These are phyloP conservation scores for Chaetomium tenue DNA, from an alignment of 495 filamentous ascomycete genomes.

Conservation along the genomic window DNA sequence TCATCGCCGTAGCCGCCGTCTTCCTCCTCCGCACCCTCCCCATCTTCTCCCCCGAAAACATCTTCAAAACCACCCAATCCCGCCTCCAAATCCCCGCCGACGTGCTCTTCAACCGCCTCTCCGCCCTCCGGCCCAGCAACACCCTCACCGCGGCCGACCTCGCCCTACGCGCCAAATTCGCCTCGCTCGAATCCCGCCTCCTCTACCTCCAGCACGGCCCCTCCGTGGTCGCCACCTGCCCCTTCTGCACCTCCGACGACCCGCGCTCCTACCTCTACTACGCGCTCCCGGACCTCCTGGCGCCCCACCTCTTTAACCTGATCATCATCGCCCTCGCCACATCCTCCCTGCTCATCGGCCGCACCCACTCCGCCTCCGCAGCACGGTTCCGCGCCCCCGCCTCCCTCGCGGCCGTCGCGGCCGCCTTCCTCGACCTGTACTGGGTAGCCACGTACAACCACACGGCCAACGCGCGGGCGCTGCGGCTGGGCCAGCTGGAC, in stretches of 20 bases:
- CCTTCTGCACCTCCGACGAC: conserved; percentile 77
- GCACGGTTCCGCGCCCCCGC: conserved; percentile 67
- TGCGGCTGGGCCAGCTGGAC: conserved; percentile 57
- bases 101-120: conserved; percentile 79
- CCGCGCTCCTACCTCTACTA: conserved; percentile 73
- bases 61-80: conserved; percentile 74
- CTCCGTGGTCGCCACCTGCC: conserved; percentile 65
- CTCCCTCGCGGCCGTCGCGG: conserved; percentile 57
- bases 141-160: conserved; percentile 60
- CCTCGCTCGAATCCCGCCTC: conserved; percentile 66
- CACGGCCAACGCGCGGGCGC: conserved; percentile 55
- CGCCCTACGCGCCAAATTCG: conserved; percentile 64
- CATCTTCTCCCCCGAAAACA: conserved; percentile 68
- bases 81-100: conserved; percentile 82
- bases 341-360: conserved; percentile 51
- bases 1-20: conserved; percentile 53
- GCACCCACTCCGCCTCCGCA: conserved; percentile 32
- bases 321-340: conserved; percentile 66
- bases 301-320: conserved; percentile 77
- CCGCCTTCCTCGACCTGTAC: conserved; percentile 66
- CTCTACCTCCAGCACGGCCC: conserved; percentile 84
- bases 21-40: conserved; percentile 66
- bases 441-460: conserved; percentile 58
- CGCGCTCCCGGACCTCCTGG: conserved; percentile 67
- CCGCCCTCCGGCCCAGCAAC: conserved; percentile 54